Evolutionary conservation across 139 green algal genomes (phyloP), one percentile per base, ranked within the genome.

Genomic region (Asterochloris erici): DNA sequence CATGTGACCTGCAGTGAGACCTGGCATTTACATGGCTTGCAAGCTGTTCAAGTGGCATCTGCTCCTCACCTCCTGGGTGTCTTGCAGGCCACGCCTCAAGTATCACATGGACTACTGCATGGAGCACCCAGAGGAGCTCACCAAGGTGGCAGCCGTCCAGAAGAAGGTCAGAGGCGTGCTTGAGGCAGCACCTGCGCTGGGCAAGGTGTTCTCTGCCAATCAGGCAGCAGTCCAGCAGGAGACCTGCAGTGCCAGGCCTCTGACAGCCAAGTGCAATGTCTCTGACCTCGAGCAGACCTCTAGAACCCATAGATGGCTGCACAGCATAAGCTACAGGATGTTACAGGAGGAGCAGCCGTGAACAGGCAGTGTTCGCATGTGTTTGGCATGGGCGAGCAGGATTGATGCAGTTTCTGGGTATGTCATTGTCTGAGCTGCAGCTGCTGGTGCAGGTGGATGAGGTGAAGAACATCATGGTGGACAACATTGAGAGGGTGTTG

Each of bases 401-500:
- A n/a, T n/a, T n/a, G n/a, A n/a, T n/a, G n/a, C n/a, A n/a, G n/a
- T n/a, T 29, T 9, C 71, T 16, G 21, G 17, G 19, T 71, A 9
- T 71, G 66, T 69, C 66, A 23, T 23, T 23, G 21, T 71, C 70
- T 76, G 70, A 76, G 23, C 14, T 71, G 17, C 19, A 26, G 19
- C 21, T 71, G 66, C 21, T 54, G 23, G 14, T 64, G 62, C 87
- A 98, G 91, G 94, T 99, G 79, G 92, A 95, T 61, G 94, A 98
- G 89, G 96, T 99, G 79, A 98, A 98, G 87, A 92, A 93, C 84
- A 95, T 99, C 84, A 99, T 99, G 96, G 95, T 96, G 66, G 95
- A 99, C 47, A 99, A 99, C 91, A 99, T 99, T 64, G 96, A 99
- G 85, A 94, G 94, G 87, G 95, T 98, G 83, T 82, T 99, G 74